Evolutionary conservation across 352 stramenopile species (phyloP).

Genomic region (Pythium aphanidermatum): DNA sequence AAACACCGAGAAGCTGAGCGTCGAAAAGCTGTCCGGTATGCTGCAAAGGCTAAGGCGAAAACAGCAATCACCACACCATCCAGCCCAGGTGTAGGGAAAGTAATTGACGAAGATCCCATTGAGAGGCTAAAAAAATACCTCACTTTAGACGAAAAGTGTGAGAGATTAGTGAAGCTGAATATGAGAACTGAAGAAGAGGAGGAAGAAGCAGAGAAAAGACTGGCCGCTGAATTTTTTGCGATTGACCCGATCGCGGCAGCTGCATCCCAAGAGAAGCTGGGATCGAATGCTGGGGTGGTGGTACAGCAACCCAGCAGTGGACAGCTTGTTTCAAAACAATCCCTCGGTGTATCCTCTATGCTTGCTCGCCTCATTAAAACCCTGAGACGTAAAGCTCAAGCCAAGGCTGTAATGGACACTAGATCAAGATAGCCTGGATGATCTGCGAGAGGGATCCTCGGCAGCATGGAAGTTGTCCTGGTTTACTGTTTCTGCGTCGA

Average conservation of each 20-base stretch:
- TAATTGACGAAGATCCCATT: slow-evolving; percentile 2
- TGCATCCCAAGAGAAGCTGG: background rate
- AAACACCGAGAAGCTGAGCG: slow-evolving; percentile 8
- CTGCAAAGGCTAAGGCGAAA: slow-evolving; percentile 3
- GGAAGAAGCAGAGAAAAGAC: slow-evolving; percentile 12
- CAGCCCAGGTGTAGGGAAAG: too few species aligned
- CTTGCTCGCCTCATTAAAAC: too few species aligned
- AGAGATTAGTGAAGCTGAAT: slow-evolving; percentile 18
- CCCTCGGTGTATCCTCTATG: too few species aligned
- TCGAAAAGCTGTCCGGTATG: slow-evolving; percentile 8
- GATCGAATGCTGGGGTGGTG: too few species aligned
- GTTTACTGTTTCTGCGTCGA: too few species aligned
- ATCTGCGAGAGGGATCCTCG: too few species aligned
- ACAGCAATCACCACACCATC: background rate
- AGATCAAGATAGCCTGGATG: too few species aligned
- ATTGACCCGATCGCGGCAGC: slow-evolving; percentile 17
- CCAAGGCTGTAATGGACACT: too few species aligned
- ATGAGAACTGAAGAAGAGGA: slow-evolving; percentile 29
- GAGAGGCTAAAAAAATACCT: slow-evolving; percentile 11
- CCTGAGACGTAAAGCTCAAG: too few species aligned
- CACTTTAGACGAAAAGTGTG: slow-evolving; percentile 24
- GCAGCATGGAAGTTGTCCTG: too few species aligned
- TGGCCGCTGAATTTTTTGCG: slow-evolving; percentile 13
- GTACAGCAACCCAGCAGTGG: too few species aligned
- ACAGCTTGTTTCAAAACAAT: too few species aligned